Evolutionary conservation across 140 eudicot genomes (phyloP).

Genomic region (Stevia rebaudiana): DNA sequence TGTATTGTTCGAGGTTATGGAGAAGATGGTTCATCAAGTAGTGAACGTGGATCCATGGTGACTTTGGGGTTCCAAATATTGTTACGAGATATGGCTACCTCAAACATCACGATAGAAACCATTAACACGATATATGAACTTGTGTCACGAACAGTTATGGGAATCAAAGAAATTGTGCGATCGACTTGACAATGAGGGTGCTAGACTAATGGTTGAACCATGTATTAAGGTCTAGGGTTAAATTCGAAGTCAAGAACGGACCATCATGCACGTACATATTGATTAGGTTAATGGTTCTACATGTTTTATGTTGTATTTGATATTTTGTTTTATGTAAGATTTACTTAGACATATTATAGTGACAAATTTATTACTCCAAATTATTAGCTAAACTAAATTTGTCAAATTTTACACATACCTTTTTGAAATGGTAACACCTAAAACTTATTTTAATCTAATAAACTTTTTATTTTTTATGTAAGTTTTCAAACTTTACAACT

Average conservation of each 20-base stretch:
- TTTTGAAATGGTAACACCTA: no score
- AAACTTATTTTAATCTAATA: no score
- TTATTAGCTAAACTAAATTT: no score
- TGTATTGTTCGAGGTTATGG: constrained; percentile 39
- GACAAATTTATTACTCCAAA: no score
- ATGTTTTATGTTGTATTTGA: background rate
- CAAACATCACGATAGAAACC: constrained; percentile 37
- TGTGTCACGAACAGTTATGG: constrained; percentile 37
- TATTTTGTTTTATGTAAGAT: no score
- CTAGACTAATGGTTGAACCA: background rate
- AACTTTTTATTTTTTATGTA: no score
- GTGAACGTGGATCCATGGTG: constrained; percentile 38
- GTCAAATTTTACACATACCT: no score
- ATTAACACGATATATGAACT: constrained; percentile 36
- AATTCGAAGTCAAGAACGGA: no score
- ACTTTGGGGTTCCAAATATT: constrained; percentile 53
- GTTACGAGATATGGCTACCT: constrained; percentile 23
- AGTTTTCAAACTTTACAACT: no score
- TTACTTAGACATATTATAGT: no score
- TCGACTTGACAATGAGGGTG: constrained; percentile 11
- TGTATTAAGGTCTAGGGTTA: background rate
- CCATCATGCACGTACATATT: constrained; percentile 16
- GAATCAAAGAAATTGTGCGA: constrained; percentile 34
- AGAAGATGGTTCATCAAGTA: background rate
- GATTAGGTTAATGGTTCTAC: background rate